Percentiles rank a stretch among this genome's conserved stretches.
phyloP scores from a whole-genome alignment of 2,329 filamentous ascomycete genomes.

The Phialemonium atrogriseum region DNA sequence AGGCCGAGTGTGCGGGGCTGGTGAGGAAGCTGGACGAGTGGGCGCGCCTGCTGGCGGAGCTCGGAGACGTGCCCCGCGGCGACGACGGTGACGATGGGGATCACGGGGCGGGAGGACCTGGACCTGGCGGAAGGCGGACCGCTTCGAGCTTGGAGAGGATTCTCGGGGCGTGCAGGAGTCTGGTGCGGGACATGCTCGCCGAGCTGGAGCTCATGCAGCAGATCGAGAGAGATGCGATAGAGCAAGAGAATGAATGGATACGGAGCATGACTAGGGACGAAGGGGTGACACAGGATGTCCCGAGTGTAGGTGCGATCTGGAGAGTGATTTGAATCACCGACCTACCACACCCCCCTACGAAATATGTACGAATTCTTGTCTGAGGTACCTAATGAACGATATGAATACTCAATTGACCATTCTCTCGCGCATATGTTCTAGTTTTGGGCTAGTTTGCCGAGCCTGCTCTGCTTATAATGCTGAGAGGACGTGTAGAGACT shows the following conservation, averaged over 20 bases:
- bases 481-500: too few relatives aligned
- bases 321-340: conserved; percentile 23
- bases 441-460: too few relatives aligned
- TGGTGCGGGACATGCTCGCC: conserved; percentile 52
- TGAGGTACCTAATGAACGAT: too few relatives aligned
- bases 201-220: conserved; percentile 55
- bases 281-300: conserved; percentile 22
- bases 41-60: conserved; percentile 35
- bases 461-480: too few relatives aligned
- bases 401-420: too few relatives aligned
- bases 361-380: too few relatives aligned
- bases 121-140: conserved; percentile 9
- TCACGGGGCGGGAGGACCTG: conserved; percentile 3
- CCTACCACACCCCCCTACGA: too few relatives aligned
- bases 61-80: conserved; percentile 24
- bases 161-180: conserved; percentile 34
- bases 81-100: conserved; percentile 9
- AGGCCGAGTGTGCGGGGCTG: conserved; percentile 45
- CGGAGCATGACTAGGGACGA: conserved; percentile 39
- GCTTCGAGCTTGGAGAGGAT: conserved; percentile 36
- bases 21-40: conserved; percentile 47
- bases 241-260: conserved; percentile 52
- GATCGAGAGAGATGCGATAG: conserved; percentile 49
- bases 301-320: conserved; percentile 29
- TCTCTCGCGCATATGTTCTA: too few relatives aligned